phyloP scores from a whole-genome alignment of 345 rosid genomes.

The Lepidium africanum region DNA sequence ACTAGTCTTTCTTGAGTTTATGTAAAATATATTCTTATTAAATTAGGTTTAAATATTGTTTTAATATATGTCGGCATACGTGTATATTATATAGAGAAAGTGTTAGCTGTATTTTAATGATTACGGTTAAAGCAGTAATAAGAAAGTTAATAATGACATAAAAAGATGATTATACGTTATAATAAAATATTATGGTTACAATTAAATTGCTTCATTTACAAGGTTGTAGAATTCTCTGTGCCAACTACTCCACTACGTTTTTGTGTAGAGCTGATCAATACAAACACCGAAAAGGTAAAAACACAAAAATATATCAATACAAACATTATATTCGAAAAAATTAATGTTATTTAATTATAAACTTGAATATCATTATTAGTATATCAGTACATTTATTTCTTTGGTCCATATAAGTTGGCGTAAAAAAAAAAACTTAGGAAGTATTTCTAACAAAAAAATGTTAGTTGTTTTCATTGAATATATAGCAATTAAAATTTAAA shows the following conservation, averaged over 20 bases:
- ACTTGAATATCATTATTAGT: too few species aligned
- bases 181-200: not conserved
- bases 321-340: not conserved
- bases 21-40: too few species aligned
- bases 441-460: too few species aligned
- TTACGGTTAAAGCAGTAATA: not conserved
- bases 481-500: too few species aligned
- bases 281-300: not conserved
- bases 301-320: too few species aligned
- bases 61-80: not conserved
- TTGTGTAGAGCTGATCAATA: slow-evolving; percentile 10
- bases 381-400: too few species aligned
- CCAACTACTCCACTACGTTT: slow-evolving; percentile 23
- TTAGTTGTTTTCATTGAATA: too few species aligned
- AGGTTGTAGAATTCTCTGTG: slow-evolving; percentile 8
- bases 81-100: not conserved
- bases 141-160: not conserved
- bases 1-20: too few species aligned
- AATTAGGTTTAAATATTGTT: not conserved
- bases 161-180: not conserved
- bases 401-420: too few species aligned
- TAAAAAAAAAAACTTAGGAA: too few species aligned
- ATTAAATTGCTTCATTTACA: slow-evolving; percentile 18
- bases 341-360: too few species aligned
- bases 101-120: not conserved